phyloP scores from a whole-genome alignment of 371 early-diverging fungal species.

The Sporodiniella umbellata region DNA sequence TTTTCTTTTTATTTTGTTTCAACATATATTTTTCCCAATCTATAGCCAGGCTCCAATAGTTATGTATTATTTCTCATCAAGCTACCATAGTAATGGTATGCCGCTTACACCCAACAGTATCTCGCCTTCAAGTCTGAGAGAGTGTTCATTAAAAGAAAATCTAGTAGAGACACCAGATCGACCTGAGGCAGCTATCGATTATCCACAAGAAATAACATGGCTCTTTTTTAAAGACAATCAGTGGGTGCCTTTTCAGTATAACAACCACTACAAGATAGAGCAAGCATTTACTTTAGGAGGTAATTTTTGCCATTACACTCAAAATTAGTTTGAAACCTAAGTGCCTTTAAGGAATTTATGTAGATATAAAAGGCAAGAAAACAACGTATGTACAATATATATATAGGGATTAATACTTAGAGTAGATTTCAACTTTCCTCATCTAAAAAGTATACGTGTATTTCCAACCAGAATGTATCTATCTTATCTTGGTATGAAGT shows the following conservation, averaged over 20 bases:
- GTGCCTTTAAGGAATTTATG: slow-evolving; percentile 44
- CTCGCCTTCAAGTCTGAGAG: slow-evolving; percentile 5
- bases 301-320: slow-evolving; percentile 7
- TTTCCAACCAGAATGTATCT: slow-evolving; percentile 51
- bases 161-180: background rate
- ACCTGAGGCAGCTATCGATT: slow-evolving; percentile 14
- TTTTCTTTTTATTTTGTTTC: too few relatives aligned
- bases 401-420: too few relatives aligned
- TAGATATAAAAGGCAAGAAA: slow-evolving; percentile 43
- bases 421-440: slow-evolving; percentile 47
- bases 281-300: slow-evolving; percentile 52
- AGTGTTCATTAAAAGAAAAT: slow-evolving; percentile 1
- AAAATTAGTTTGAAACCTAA: background rate
- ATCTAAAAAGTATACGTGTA: slow-evolving; percentile 47
- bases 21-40: too few relatives aligned
- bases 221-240: slow-evolving; percentile 47
- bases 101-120: slow-evolving; percentile 18
- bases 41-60: too few relatives aligned
- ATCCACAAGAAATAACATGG: slow-evolving; percentile 48
- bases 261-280: slow-evolving; percentile 47
- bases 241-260: slow-evolving; percentile 46
- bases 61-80: too few relatives aligned
- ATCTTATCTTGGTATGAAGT: slow-evolving; percentile 52
- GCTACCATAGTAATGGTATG: slow-evolving; percentile 6
- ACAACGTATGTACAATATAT: too few relatives aligned